Evolutionary conservation across 1,139 yeast species (phyloP), one percentile per base, ranked within the genome.

Genomic region (Candida freyschussii): DNA sequence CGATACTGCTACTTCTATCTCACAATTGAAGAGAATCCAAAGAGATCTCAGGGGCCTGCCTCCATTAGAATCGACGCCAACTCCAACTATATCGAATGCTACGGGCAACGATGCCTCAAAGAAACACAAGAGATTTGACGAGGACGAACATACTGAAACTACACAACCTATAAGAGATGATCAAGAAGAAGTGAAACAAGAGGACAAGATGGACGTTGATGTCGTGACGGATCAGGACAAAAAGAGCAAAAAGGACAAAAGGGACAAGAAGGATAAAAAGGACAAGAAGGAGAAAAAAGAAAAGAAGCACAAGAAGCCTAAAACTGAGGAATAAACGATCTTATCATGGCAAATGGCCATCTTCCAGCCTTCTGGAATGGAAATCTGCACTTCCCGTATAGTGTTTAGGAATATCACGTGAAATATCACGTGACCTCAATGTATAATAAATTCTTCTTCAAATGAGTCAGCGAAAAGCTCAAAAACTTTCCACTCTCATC

Each of bases 11-110:
- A 43, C 52, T 4, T 40, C 47, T 5, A 7, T 72, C 39, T 68
- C 78, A 44, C 89, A 80, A 59, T 63, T 80, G 47, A 67, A 65
- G 48, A 66, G 89, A 48, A 66, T 79, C 23, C 85, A 78, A 50
- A 68, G 87, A 60, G 82, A 76, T 44, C 67, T 80, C 42, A 63
- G 84, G 48, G 89, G 89, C 0, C 67, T 80, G 37, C 86, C 87
- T 5, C 86, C 86, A 19, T 34, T 51, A 36, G 55, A 52, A 19
- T 22, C 41, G 4, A 29, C 43, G 9, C 32, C 35, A 9, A 36
- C 48, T 20, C 34, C 37, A 23, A 24, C 34, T 21, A 31, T 40
- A 5, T 26, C 33, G 14, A 24, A 38, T 11, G 17, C 32, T n/a
- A 33, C 37, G 19, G 24, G 29, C 13, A 24, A 41, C 10, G 28